Evolutionary conservation across 495 filamentous ascomycete species (phyloP).

Genomic region (Tuber calosporum): DNA sequence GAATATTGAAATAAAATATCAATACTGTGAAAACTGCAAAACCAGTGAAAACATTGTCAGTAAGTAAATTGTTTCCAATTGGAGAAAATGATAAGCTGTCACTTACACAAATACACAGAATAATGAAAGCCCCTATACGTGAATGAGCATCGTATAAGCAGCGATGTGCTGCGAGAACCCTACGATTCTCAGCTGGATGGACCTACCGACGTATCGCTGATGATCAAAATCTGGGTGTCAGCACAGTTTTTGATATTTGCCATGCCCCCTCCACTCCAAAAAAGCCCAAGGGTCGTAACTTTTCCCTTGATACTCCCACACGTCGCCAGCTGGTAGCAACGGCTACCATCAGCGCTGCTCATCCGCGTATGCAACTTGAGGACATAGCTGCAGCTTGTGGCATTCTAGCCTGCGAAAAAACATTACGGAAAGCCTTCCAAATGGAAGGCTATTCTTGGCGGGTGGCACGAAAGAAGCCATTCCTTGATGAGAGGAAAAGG

Average conservation of each 20-base stretch:
- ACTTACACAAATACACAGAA: background rate
- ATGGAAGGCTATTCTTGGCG: background rate
- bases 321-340: background rate
- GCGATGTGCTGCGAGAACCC: background rate
- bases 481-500: background rate
- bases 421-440: background rate
- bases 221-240: background rate
- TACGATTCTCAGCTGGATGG: background rate
- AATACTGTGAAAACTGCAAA: background rate
- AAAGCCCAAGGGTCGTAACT: background rate
- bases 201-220: background rate
- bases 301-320: background rate
- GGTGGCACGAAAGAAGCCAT: background rate
- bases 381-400: background rate
- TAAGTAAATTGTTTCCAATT: background rate
- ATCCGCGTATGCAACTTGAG: background rate
- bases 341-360: background rate
- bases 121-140: background rate
- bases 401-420: background rate
- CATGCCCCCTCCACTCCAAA: background rate
- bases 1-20: background rate
- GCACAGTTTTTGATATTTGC: background rate
- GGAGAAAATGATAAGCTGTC: background rate
- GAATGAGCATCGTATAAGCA: slow-evolving; percentile 6
- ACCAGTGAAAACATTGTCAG: background rate